Conservation (phyloP, 2,329 filamentous ascomycete species). For the Penicillium rolfsii region DNA sequence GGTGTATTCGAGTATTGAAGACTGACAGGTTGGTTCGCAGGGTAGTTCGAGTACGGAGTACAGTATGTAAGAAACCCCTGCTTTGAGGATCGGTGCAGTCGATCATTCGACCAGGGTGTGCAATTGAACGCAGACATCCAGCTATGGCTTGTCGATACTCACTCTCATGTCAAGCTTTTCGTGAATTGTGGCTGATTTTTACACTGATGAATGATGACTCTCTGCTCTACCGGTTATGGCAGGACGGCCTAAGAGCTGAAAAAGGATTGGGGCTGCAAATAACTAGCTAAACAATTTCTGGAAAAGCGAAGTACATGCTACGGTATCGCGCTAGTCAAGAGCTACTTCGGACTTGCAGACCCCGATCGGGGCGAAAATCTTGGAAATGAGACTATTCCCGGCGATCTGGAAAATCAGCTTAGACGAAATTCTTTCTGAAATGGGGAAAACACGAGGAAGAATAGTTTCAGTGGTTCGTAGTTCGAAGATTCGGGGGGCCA, state of each 20-base stretch:
- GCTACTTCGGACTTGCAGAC: neutral
- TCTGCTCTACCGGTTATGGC: neutral
- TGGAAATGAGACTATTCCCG: neutral
- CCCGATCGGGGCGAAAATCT: neutral
- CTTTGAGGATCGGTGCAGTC: slow-evolving; percentile 9
- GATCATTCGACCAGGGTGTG: neutral
- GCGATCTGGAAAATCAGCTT: neutral
- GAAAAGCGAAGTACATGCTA: neutral
- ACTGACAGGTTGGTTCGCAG: slow-evolving; percentile 1
- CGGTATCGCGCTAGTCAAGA: neutral
- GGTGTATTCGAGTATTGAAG: neutral
- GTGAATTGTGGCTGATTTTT: neutral
- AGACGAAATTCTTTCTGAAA: neutral
- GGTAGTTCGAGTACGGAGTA: neutral
- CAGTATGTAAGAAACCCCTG: slow-evolving; percentile 11
- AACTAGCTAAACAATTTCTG: too few relatives aligned
- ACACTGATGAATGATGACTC: neutral
- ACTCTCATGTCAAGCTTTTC: neutral
- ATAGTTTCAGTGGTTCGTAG: neutral
- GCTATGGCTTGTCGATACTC: neutral
- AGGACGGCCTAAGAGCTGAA: neutral
- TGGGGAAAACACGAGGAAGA: slow-evolving; percentile 2
- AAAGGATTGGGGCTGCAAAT: neutral
- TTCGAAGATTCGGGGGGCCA: slow-evolving; percentile 2
- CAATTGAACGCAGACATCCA: neutral